Conservation (phyloP, 192 early-diverging fungal genomes). For the Pilaira anomala region DNA sequence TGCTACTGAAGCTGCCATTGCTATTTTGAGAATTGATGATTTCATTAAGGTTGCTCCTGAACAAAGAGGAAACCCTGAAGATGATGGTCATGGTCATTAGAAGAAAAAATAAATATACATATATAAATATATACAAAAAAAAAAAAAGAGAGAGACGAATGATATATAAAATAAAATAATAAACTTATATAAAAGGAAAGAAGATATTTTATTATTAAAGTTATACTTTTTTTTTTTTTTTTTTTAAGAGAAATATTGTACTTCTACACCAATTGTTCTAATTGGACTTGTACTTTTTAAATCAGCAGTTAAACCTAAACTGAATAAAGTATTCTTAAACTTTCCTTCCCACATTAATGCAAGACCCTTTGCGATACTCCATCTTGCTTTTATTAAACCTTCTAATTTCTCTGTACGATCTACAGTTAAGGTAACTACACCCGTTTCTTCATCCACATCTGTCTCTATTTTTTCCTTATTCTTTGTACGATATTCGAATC, state of each 20-base stretch:
- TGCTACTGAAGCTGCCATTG: conserved; percentile 97
- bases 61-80: conserved; percentile 37
- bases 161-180: no score
- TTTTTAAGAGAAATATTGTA: conserved; percentile 55
- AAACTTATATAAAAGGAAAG: no score
- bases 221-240: no score
- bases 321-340: conserved; percentile 61
- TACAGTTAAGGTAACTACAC: not conserved
- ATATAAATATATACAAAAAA: not conserved
- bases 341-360: conserved; percentile 70
- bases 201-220: no score
- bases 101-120: not conserved
- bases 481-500: conserved; percentile 75
- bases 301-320: conserved; percentile 65
- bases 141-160: not conserved
- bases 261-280: conserved; percentile 51
- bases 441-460: not conserved
- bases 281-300: conserved; percentile 49
- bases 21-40: conserved; percentile 95
- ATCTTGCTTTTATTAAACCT: conserved; percentile 33
- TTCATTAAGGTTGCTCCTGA: conserved; percentile 71
- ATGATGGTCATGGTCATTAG: conserved; percentile 54
- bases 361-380: conserved; percentile 45
- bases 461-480: conserved; percentile 19
- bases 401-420: conserved; percentile 35